Base-by-base conservation (phyloP, 768 basidiomycete species). In the Termitomyces bulborhizus region DNA sequence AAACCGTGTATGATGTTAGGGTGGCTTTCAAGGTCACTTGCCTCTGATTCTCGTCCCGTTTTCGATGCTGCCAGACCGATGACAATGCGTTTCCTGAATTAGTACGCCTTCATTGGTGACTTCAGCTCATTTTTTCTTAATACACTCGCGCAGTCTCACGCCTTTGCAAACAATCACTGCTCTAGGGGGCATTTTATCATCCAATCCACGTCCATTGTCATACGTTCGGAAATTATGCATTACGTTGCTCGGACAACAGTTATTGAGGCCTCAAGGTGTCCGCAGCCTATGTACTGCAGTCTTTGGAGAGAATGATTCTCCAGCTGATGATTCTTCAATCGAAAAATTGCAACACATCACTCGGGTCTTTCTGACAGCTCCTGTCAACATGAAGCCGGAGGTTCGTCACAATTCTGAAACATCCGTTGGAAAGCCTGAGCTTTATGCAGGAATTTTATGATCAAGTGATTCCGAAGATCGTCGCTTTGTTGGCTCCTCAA, bases 321-420 rank as follows among this genome's bases (percentile, higher is more conserved):
- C 63, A 1, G 72, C 68, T 7, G 81, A 81, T 4, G 81, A 83
- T 51, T 74, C 79, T 2, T 76, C 77, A 2, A 62, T 90, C 4
- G 82, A 87, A 57, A 90, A 88, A 64, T 74, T 93, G 29, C 86
- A 93, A 56, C 85, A 86, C 53, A 74, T 92, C 32, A 77, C 88
- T 18, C 74, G 72, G 6, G 76, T 90, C 18, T 65, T 97, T 47
- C 75, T 72, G 42, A 71, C 83, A n/a, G 74, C 85, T 12, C 92
- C 93, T 0, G 68, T 77, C 0, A 74, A 71, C 12, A 78, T 81
- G 68, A 68, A 73, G 7, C 66, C 78, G 13, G 72, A 84, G 71
- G 90, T 89, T 61, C 49, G 79, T 63, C 46, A 44, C 29, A 8
- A 39, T n/a, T 44, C 9, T 37, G 16, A 41, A 8, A 43, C 48